phyloP scores from a whole-genome alignment of 805 yeast genomes.

The Yarrowia osloensis region DNA sequence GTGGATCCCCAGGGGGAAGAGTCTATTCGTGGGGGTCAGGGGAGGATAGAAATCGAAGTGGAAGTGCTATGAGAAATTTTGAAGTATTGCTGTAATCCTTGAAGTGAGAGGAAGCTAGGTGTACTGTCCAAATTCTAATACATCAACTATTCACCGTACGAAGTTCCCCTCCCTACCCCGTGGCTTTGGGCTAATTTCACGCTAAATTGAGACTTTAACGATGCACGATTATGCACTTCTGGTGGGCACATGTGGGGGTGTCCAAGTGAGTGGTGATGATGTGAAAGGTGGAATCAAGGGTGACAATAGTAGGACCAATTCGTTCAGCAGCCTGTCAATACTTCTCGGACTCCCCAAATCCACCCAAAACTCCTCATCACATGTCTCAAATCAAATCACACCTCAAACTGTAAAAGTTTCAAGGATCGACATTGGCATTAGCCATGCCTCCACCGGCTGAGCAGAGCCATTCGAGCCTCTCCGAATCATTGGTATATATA shows the following conservation, averaged over 20 bases:
- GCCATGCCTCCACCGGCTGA: neutral
- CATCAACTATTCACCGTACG: neutral
- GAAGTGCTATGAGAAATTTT: neutral
- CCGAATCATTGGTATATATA: neutral
- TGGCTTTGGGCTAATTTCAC: neutral
- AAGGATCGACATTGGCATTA: slow-evolving; percentile 6
- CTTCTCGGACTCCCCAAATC: no score
- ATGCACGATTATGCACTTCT: neutral
- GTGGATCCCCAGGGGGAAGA: slow-evolving; percentile 1
- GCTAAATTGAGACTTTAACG: neutral
- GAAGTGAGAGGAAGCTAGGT: neutral
- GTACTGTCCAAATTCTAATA: neutral
- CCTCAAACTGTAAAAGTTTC: neutral
- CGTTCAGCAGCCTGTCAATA: no score
- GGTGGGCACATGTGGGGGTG: neutral
- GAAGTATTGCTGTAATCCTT: neutral
- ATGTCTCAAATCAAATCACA: neutral
- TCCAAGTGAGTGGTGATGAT: neutral
- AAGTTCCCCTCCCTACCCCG: neutral
- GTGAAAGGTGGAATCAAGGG: no score
- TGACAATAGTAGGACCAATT: no score
- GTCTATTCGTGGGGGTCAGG: neutral
- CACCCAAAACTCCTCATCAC: neutral
- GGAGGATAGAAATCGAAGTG: no score
- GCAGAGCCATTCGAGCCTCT: neutral